Evolutionary conservation across 2,329 filamentous ascomycete species (phyloP).

Genomic region (Trichophyton rubrum): DNA sequence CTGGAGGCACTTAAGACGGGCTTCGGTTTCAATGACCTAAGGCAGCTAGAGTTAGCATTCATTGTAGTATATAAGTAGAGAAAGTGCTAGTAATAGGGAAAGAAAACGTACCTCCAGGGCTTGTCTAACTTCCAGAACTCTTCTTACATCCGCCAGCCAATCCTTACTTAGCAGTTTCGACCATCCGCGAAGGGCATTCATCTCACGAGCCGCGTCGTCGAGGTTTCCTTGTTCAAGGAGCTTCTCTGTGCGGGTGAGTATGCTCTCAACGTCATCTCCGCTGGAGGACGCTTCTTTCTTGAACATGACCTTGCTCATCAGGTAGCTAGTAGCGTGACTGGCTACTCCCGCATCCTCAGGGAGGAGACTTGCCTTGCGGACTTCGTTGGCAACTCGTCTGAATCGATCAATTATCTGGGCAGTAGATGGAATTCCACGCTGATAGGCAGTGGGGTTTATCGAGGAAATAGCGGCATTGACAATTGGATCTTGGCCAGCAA

Average conservation of each 20-base stretch:
- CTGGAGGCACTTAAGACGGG: slow-evolving; percentile 73
- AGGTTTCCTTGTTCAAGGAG: slow-evolving; percentile 86
- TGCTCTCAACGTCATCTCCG: slow-evolving; percentile 84
- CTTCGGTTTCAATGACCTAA: slow-evolving; percentile 80
- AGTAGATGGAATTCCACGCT: slow-evolving; percentile 72
- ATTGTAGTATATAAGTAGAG: slow-evolving; percentile 1
- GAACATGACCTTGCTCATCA: slow-evolving; percentile 90
- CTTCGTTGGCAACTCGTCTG: slow-evolving; percentile 80
- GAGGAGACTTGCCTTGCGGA: slow-evolving; percentile 83
- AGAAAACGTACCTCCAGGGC: slow-evolving; percentile 65
- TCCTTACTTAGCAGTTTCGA: slow-evolving; percentile 88
- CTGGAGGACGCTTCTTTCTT: slow-evolving; percentile 77
- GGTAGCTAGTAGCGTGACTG: slow-evolving; percentile 78
- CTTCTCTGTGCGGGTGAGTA: slow-evolving; percentile 78
- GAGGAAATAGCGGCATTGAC: slow-evolving; percentile 92
- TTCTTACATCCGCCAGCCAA: slow-evolving; percentile 82
- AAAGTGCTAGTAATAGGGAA: background rate
- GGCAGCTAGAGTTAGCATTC: background rate
- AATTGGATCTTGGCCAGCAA: slow-evolving; percentile 69
- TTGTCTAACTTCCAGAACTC: slow-evolving; percentile 89
- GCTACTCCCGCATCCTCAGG: slow-evolving; percentile 91
- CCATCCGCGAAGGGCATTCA: slow-evolving; percentile 89
- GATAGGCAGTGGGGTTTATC: slow-evolving; percentile 87
- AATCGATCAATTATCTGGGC: slow-evolving; percentile 90
- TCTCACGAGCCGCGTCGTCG: slow-evolving; percentile 82